Evolutionary conservation across 1,284 basidiomycete species (phyloP), one percentile per base, ranked within the genome.

Genomic region (Hemileia vastatrix): DNA sequence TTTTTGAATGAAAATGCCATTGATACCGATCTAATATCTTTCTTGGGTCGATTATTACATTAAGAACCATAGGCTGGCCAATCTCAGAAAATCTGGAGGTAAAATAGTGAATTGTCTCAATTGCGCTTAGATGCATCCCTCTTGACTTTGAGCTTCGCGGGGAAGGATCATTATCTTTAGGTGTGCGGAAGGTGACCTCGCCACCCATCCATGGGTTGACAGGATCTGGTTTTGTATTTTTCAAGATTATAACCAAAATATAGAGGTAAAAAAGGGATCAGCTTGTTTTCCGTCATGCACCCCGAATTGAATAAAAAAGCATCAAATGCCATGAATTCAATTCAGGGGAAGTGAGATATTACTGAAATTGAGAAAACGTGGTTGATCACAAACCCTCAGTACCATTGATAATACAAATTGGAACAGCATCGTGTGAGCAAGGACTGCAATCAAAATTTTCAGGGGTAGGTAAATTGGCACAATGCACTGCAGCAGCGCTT

Each of bases 331-430:
- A n/a, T n/a, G n/a, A n/a, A n/a, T n/a, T n/a, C n/a, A n/a, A n/a
- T n/a, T n/a, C n/a, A n/a, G n/a, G n/a, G n/a, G n/a, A n/a, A n/a
- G n/a, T n/a, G n/a, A n/a, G n/a, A n/a, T n/a, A n/a, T n/a, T n/a
- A n/a, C n/a, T n/a, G n/a, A n/a, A n/a, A n/a, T n/a, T n/a, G n/a
- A n/a, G n/a, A n/a, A n/a, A n/a, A n/a, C n/a, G n/a, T n/a, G n/a
- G n/a, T n/a, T n/a, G n/a, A n/a, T n/a, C n/a, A n/a, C n/a, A n/a
- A n/a, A n/a, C 57, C 57, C 45, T 47, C 31, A 8, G 57, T 59
- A 24, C 57, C 57, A 45, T 59, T 59, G 6, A 59, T 19, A 24
- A 59, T 59, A 40, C 48, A 59, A 40, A 59, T 50, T 27, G 57
- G 57, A n/a, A 52, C 32, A 36, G 48, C 57, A n/a, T 52, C 57